These are phyloP conservation scores for Eudorina sp. DNA, from an alignment of 139 green algal genomes.

Conservation along the genomic window DNA sequence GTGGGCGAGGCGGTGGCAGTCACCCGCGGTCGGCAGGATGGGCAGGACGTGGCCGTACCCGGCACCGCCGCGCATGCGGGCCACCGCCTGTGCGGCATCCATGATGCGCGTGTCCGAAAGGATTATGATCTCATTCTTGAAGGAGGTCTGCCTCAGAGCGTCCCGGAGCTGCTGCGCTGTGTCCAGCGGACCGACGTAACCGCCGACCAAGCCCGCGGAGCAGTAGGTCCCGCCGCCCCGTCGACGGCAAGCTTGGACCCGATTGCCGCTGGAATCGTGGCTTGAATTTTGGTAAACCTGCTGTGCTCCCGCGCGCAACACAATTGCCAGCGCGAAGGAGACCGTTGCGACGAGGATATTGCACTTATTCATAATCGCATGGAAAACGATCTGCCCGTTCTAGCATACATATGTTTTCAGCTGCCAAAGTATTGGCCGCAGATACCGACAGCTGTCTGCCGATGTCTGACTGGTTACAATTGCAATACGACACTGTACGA, in stretches of 20 bases:
- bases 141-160: background rate
- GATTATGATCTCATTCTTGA: slow-evolving; percentile 5
- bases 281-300: too few species aligned
- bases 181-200: background rate
- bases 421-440: too few species aligned
- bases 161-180: background rate
- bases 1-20: background rate
- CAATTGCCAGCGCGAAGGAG: too few species aligned
- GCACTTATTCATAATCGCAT: too few species aligned
- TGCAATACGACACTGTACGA: too few species aligned
- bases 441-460: too few species aligned
- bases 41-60: slow-evolving; percentile 8
- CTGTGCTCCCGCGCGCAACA: too few species aligned
- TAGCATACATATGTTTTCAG: too few species aligned
- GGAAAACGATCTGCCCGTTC: too few species aligned
- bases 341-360: too few species aligned
- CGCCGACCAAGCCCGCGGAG: background rate
- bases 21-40: background rate
- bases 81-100: background rate
- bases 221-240: background rate
- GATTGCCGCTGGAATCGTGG: too few species aligned
- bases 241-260: background rate
- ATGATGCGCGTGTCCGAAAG: background rate
- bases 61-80: background rate
- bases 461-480: too few species aligned